Conservation (phyloP, 2,329 filamentous ascomycete genomes). For the Orbilia blumenaviensis region DNA sequence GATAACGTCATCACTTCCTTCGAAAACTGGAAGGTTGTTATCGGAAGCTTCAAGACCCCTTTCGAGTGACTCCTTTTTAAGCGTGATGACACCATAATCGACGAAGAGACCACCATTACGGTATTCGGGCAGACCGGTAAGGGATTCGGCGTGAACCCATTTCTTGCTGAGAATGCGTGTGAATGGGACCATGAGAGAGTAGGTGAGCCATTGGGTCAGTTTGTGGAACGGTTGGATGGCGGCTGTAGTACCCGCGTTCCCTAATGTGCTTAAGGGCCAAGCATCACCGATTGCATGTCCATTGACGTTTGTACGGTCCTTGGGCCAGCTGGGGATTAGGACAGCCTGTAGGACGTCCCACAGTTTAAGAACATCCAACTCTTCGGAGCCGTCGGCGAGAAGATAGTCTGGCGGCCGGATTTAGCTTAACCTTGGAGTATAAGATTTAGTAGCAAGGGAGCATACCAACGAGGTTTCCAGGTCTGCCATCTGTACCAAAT, state of each 20-base stretch:
- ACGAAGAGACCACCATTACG: constrained; percentile 90
- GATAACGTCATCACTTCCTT: constrained; percentile 77
- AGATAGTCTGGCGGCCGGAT: constrained; percentile 85
- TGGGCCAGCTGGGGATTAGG: constrained; percentile 86
- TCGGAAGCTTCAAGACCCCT: constrained; percentile 75
- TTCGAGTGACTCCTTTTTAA: constrained; percentile 75
- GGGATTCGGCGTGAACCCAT: constrained; percentile 79
- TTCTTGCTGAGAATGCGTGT: constrained; percentile 79
- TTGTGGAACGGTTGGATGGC: constrained; percentile 82
- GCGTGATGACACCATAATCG: constrained; percentile 79
- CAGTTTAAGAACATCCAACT: constrained; percentile 84
- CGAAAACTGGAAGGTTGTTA: constrained; percentile 78
- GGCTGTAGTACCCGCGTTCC: constrained; percentile 67
- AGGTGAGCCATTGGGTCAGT: constrained; percentile 91
- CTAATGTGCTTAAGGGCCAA: constrained; percentile 87
- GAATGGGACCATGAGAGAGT: constrained; percentile 93
- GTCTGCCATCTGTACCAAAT: constrained; percentile 25
- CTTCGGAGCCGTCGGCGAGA: constrained; percentile 79
- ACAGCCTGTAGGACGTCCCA: constrained; percentile 92
- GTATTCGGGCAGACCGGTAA: constrained; percentile 91
- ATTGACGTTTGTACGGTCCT: constrained; percentile 84
- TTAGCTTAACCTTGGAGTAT: constrained; percentile 68
- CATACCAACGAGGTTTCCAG: constrained; percentile 32
- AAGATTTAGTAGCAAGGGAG: constrained; percentile 23
- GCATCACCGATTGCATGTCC: constrained; percentile 91